Evolutionary conservation across 305 asterid species (phyloP).

Genomic region (Plantago lanceolata): DNA sequence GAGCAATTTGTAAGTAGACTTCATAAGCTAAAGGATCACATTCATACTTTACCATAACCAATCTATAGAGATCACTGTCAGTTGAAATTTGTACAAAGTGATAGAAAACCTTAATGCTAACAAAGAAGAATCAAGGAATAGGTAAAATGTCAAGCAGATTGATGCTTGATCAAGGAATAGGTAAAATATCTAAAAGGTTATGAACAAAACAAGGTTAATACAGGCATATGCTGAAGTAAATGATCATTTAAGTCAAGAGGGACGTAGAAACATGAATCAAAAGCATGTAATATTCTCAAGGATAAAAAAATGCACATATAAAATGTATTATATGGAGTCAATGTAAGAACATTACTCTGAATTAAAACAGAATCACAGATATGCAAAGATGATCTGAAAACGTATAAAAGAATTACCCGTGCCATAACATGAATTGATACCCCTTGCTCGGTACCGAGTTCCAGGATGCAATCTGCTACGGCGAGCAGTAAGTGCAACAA

Average conservation of each 20-base stretch:
- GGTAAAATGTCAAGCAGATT: no score
- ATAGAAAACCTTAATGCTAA: neutral
- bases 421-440: slow-evolving; percentile 85
- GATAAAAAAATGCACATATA: neutral
- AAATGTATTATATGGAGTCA: slow-evolving; percentile 3
- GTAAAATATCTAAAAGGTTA: neutral
- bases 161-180: no score
- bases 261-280: slow-evolving; percentile 20
- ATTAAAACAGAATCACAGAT: slow-evolving; percentile 10
- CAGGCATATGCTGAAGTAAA: slow-evolving; percentile 11
- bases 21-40: neutral
- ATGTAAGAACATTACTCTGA: slow-evolving; percentile 2
- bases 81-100: no score
- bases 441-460: slow-evolving; percentile 94
- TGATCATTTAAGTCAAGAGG: slow-evolving; percentile 15
- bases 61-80: neutral
- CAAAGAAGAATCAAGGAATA: no score
- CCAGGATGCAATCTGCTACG: slow-evolving; percentile 99
- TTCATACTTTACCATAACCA: neutral
- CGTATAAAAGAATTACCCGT: slow-evolving; percentile 52
- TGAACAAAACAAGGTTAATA: slow-evolving; percentile 6
- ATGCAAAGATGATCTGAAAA: slow-evolving; percentile 12
- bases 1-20: neutral
- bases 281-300: slow-evolving; percentile 13
- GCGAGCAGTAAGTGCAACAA: slow-evolving; percentile 89